phyloP scores from a whole-genome alignment of 2,329 filamentous ascomycete species.

The Cercospora sp. region DNA sequence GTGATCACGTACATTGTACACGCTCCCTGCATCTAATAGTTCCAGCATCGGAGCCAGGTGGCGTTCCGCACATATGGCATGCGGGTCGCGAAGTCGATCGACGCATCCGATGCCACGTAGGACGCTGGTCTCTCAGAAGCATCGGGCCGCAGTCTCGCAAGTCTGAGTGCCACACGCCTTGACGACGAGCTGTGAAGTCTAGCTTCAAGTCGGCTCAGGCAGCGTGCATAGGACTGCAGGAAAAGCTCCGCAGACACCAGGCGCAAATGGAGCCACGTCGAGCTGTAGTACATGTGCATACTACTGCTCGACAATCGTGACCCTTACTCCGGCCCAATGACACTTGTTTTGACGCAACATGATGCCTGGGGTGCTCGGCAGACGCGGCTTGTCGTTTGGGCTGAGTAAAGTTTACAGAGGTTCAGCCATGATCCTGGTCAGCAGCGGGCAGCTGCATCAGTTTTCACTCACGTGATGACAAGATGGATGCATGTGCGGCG shows the following conservation, averaged over 20 bases:
- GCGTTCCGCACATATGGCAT: neutral
- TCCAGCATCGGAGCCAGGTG: neutral
- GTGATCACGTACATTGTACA: neutral
- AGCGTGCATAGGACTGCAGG: neutral
- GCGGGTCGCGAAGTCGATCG: neutral
- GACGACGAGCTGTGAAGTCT: neutral
- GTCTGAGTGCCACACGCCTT: neutral
- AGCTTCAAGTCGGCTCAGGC: neutral
- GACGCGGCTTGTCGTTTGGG: constrained; percentile 10
- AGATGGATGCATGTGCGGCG: neutral
- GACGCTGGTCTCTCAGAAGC: neutral
- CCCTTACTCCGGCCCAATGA: neutral
- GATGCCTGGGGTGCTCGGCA: constrained; percentile 2
- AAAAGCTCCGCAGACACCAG: neutral
- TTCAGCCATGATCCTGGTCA: constrained; percentile 3
- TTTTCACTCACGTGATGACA: constrained; percentile 9
- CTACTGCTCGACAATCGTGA: neutral
- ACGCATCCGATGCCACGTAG: constrained; percentile 4
- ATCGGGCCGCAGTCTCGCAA: neutral
- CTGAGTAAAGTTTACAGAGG: neutral
- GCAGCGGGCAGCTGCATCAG: constrained; percentile 16
- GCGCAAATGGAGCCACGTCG: constrained; percentile 14
- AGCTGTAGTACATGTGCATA: constrained; percentile 2
- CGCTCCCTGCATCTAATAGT: neutral
- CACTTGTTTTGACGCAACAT: neutral